Conservation (phyloP, 2,329 filamentous ascomycete genomes). For the Venturia pyrina region DNA sequence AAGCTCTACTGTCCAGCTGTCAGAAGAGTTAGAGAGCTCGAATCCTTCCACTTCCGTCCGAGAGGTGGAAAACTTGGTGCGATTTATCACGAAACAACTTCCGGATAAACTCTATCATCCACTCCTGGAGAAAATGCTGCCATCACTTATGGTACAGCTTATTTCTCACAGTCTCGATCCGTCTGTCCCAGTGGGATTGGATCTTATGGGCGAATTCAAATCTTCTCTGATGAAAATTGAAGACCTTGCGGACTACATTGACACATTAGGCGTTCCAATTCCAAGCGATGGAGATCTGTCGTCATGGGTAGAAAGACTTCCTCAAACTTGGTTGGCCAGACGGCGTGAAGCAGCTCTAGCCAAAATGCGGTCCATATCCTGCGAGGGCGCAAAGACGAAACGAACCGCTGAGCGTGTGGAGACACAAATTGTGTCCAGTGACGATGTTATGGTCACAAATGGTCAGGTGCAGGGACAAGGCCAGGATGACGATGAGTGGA, state of each 20-base stretch:
- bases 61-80: slow-evolving; percentile 31
- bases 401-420: slow-evolving; percentile 75
- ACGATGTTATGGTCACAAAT: slow-evolving; percentile 48
- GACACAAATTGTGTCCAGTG: slow-evolving; percentile 64
- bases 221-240: slow-evolving; percentile 54
- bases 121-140: slow-evolving; percentile 61
- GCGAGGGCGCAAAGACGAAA: slow-evolving; percentile 54
- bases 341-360: slow-evolving; percentile 72
- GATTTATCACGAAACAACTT: slow-evolving; percentile 41
- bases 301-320: slow-evolving; percentile 72
- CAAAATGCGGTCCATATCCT: slow-evolving; percentile 58
- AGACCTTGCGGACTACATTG: slow-evolving; percentile 54
- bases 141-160: slow-evolving; percentile 55
- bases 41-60: slow-evolving; percentile 18
- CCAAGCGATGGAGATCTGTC: slow-evolving; percentile 51
- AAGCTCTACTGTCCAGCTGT: slow-evolving; percentile 25
- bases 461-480: slow-evolving; percentile 24
- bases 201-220: slow-evolving; percentile 63
- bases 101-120: slow-evolving; percentile 39
- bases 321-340: slow-evolving; percentile 76
- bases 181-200: slow-evolving; percentile 64
- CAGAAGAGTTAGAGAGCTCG: slow-evolving; percentile 23
- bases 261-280: slow-evolving; percentile 46
- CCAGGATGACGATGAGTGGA: slow-evolving; percentile 51
- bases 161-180: slow-evolving; percentile 66